A percentile compares a stretch with the other conserved stretches of the same genome.
These are phyloP conservation scores for Podospora pseudoanserina DNA, from an alignment of 495 filamentous ascomycete genomes.

Conservation along the genomic window DNA sequence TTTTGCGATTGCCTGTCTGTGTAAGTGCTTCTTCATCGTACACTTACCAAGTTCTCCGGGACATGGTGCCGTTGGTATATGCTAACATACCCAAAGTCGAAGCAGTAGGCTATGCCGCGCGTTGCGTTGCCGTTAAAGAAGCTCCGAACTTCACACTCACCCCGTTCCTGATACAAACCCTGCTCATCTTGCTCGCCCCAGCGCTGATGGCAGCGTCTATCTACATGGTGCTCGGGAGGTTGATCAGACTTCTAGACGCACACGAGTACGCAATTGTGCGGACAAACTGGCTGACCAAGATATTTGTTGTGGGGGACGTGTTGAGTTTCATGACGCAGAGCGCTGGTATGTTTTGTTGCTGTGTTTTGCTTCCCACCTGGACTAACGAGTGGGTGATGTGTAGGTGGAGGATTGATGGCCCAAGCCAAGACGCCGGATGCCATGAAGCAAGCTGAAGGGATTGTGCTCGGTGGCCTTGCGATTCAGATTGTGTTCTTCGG, in stretches of 20 bases:
- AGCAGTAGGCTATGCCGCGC: conserved; percentile 55
- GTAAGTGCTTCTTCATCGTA: conserved; percentile 37
- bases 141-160: conserved; percentile 30
- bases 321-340: conserved; percentile 41
- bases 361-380: neutral
- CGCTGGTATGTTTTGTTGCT: conserved; percentile 20
- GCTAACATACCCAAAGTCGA: conserved; percentile 43
- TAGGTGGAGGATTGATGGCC: conserved; percentile 35
- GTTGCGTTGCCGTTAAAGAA: conserved; percentile 38
- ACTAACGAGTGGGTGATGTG: neutral
- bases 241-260: conserved; percentile 40
- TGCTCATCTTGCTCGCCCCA: conserved; percentile 41
- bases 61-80: neutral
- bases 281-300: conserved; percentile 46
- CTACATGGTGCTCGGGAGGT: conserved; percentile 54
- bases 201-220: conserved; percentile 48
- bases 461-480: conserved; percentile 46
- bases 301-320: conserved; percentile 44
- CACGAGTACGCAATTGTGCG: conserved; percentile 39
- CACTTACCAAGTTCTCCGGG: neutral
- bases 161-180: conserved; percentile 38
- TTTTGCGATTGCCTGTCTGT: conserved; percentile 53
- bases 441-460: conserved; percentile 37
- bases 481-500: conserved; percentile 54
- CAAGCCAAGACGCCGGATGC: conserved; percentile 23